Evolutionary conservation across 768 basidiomycete species (phyloP), one percentile per base, ranked within the genome.

Genomic region (Mycena polygramma): DNA sequence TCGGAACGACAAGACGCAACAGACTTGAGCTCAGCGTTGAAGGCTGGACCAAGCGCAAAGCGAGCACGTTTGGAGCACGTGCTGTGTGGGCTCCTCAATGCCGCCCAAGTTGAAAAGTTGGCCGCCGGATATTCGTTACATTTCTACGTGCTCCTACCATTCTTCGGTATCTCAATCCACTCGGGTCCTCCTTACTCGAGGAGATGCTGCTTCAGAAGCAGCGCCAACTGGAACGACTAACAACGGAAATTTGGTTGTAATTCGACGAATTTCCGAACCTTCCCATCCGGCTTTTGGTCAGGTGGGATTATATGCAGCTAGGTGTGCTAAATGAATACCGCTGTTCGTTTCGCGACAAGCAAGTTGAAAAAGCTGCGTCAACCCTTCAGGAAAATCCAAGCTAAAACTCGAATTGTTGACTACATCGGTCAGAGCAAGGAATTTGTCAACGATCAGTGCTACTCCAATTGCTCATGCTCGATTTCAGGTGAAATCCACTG

Each of bases 251-350:
- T 79, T 80, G 52, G 87, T 92, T 37, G 77, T 82, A 60, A 92
- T 96, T 75, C 89, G 86, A 74, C 75, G 60, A 4, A 91, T 96
- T 70, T 74, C 84, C 48, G 83, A 82, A 45, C 65, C 83, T 15
- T 80, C 80, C 37, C 95, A 97, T 81, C 96, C 96, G 48, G 93
- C 94, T 51, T 77, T 77, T 67, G 94, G 94, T 1, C 96, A 97
- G 78, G 81, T 79, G 71, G 96, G 96, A 5, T 83, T 98, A 41
- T 96, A 96, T 80, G 92, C 95, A 26, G 81, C 85, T 13, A 69
- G 49, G 64, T 70, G 63, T n/a, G 55, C 20, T 35, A 62, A 11
- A 8, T 39, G 10, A 11, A 8, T 22, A 8, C 6, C 35, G 36
- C 35, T 46, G 26, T 19, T 22, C 26, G 11, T 17, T 51, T 41